phyloP scores from a whole-genome alignment of 495 filamentous ascomycete genomes.

The Aspergillus panamensis region DNA sequence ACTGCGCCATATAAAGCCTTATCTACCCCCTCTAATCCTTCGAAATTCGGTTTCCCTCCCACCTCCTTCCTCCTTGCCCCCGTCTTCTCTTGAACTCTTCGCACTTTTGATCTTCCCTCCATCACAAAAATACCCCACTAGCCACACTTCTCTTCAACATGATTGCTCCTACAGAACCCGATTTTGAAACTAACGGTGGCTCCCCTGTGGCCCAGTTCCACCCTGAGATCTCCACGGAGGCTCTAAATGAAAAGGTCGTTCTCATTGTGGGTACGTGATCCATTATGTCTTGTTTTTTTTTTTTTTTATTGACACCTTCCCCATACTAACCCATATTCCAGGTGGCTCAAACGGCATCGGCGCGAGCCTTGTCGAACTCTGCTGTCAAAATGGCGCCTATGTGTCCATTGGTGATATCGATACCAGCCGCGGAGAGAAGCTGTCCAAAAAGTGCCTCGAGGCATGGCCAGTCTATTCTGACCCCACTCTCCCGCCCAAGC shows the following conservation, averaged over 20 bases:
- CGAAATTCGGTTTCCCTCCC: neutral
- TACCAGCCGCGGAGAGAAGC: slow-evolving; percentile 26
- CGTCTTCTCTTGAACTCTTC: neutral
- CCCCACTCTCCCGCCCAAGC: slow-evolving; percentile 20
- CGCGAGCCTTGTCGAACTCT: slow-evolving; percentile 47
- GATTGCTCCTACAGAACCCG: slow-evolving; percentile 22
- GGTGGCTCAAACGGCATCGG: slow-evolving; percentile 55
- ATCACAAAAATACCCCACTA: neutral
- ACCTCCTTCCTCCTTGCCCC: neutral
- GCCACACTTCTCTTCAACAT: slow-evolving; percentile 9
- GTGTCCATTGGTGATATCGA: slow-evolving; percentile 47
- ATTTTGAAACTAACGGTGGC: slow-evolving; percentile 5
- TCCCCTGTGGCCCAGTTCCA: slow-evolving; percentile 16
- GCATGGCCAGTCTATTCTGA: slow-evolving; percentile 29
- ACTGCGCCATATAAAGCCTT: neutral
- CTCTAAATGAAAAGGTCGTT: slow-evolving; percentile 22
- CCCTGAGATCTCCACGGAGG: slow-evolving; percentile 8
- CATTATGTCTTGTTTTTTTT: neutral
- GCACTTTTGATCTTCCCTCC: neutral
- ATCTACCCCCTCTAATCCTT: neutral
- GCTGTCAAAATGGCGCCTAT: slow-evolving; percentile 43
- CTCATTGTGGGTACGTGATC: slow-evolving; percentile 20
- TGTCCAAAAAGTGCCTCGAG: slow-evolving; percentile 24
- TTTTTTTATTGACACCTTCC: neutral
- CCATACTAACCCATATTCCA: slow-evolving; percentile 17